Conservation (phyloP, 208 protist species). For the Crithidia expoeki region DNA sequence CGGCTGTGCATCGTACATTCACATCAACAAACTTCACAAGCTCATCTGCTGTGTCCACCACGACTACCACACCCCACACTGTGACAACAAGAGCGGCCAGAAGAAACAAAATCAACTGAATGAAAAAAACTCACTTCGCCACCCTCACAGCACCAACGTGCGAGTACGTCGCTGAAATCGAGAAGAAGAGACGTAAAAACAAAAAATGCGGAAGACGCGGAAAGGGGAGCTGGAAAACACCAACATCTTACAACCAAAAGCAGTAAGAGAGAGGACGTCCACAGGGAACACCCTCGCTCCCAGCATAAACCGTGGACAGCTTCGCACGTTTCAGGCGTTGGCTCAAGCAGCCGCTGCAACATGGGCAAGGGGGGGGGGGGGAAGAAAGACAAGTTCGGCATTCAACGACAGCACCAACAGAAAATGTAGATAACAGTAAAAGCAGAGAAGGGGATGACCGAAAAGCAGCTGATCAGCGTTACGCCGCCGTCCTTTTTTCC, state of each 20-base stretch:
- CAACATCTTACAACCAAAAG: neutral
- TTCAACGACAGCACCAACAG: neutral
- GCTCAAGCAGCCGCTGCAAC: too few relatives aligned
- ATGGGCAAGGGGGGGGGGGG: too few relatives aligned
- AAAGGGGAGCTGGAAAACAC: neutral
- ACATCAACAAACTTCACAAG: too few relatives aligned
- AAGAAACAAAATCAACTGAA: neutral
- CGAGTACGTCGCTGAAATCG: neutral
- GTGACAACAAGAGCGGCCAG: neutral
- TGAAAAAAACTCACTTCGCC: neutral
- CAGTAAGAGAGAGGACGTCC: neutral
- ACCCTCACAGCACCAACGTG: neutral
- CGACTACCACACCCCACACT: neutral
- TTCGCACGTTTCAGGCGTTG: too few relatives aligned
- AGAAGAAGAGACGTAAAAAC: neutral
- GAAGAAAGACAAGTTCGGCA: neutral
- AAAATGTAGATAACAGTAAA: neutral
- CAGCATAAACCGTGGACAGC: too few relatives aligned
- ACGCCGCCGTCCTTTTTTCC: too few relatives aligned
- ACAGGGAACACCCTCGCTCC: neutral
- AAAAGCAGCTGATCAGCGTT: neutral
- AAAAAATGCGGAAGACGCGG: neutral
- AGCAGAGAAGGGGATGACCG: neutral
- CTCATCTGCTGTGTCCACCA: neutral
- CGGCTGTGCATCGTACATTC: too few relatives aligned